These are phyloP conservation scores for Xylariomycetidae sp. DNA, from an alignment of 2,329 filamentous ascomycete species.

Conservation along the genomic window DNA sequence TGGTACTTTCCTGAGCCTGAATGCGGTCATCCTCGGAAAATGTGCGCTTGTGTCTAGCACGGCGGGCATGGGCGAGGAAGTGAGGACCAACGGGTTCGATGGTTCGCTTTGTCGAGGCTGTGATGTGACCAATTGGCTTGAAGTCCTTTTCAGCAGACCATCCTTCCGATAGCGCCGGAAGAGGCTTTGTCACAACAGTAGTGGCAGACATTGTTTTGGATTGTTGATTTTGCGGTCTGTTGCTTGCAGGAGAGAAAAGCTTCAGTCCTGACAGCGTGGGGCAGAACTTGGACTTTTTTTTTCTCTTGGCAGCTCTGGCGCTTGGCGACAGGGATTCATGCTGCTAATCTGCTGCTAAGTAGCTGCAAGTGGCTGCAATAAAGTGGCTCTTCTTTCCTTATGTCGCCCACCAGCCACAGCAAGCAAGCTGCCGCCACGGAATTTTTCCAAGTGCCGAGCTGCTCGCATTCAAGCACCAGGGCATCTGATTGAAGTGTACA, in stretches of 20 bases:
- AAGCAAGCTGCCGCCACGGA: too few relatives aligned
- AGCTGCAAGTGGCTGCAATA: too few relatives aligned
- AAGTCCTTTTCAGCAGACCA: slow-evolving; percentile 92
- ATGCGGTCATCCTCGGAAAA: slow-evolving; percentile 99
- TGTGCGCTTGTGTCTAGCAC: slow-evolving; percentile 92
- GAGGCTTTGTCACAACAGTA: slow-evolving; percentile 55
- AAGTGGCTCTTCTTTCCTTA: too few relatives aligned
- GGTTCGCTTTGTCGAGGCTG: slow-evolving; percentile 73
- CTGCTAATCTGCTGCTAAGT: too few relatives aligned
- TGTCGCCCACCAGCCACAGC: too few relatives aligned
- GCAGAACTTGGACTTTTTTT: slow-evolving; percentile 12
- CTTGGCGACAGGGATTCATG: too few relatives aligned
- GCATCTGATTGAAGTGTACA: too few relatives aligned
- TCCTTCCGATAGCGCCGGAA: slow-evolving; percentile 72
- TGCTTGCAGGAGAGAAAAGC: slow-evolving; percentile 12
- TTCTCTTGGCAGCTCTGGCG: too few relatives aligned
- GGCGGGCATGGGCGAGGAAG: slow-evolving; percentile 94
- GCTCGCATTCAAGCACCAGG: too few relatives aligned
- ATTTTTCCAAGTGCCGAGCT: too few relatives aligned
- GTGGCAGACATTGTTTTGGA: slow-evolving; percentile 59
- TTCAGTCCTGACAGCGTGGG: slow-evolving; percentile 7
- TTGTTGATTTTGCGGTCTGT: slow-evolving; percentile 6
- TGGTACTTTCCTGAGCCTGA: slow-evolving; percentile 89
- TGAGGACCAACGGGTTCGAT: slow-evolving; percentile 96
- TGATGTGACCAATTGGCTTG: slow-evolving; percentile 75